These are phyloP conservation scores for Biscogniauxia marginata DNA, from an alignment of 2,329 filamentous ascomycete species.

Conservation along the genomic window DNA sequence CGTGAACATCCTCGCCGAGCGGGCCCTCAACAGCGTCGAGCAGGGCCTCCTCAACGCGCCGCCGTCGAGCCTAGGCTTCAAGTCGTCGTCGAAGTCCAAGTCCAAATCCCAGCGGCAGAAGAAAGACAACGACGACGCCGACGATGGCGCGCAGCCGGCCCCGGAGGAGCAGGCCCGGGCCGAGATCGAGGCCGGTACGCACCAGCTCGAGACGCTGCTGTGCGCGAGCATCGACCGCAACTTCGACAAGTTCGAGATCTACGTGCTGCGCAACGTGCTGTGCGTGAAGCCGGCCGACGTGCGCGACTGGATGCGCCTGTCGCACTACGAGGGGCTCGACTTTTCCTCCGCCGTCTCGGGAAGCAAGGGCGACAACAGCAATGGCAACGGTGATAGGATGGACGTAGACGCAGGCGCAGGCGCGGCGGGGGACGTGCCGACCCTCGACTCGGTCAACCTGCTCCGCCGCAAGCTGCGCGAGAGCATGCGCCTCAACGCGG, in stretches of 20 bases:
- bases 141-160: constrained; percentile 37
- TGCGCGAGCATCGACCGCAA: constrained; percentile 80
- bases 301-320: constrained; percentile 74
- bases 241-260: constrained; percentile 86
- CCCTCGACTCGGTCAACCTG: constrained; percentile 66
- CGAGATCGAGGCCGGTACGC: constrained; percentile 86
- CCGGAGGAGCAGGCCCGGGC: constrained; percentile 42
- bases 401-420: background rate
- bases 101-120: constrained; percentile 35
- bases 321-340: constrained; percentile 75
- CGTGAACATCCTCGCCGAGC: constrained; percentile 89
- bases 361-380: no score
- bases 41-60: constrained; percentile 72
- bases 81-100: constrained; percentile 29
- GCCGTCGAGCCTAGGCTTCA: constrained; percentile 79
- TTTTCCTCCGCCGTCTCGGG: constrained; percentile 31
- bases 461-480: constrained; percentile 68
- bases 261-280: constrained; percentile 82
- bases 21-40: constrained; percentile 85
- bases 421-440: constrained; percentile 45
- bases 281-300: constrained; percentile 64
- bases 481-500: constrained; percentile 53
- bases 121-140: constrained; percentile 36
- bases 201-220: constrained; percentile 79
- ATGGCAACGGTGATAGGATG: background rate